Evolutionary conservation across 495 filamentous ascomycete species (phyloP), one percentile per base, ranked within the genome.

Genomic region (Hyaloscypha finlandica): DNA sequence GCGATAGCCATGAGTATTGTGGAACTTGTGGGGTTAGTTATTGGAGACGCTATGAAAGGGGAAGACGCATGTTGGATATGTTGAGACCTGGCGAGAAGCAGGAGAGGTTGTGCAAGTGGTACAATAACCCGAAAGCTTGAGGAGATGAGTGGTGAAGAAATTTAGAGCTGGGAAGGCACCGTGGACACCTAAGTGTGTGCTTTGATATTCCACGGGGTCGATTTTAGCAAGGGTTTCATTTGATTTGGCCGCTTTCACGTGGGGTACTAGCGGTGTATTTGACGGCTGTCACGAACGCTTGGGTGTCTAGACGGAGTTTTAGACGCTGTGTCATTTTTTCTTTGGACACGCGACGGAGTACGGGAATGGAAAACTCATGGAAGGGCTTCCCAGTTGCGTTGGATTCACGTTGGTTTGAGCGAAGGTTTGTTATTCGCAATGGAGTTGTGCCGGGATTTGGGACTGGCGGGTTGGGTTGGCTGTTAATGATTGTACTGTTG

Each of bases 61-160:
- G 68, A 8, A 53, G 68, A 6, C 61, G 53, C 20, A 57, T 48
- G 32, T 22, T 70, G 14, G 63, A 66, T 16, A 42, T 61, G 11
- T 5, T 8, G 4, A 32, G 62, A 16, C 51, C 61, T 19, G 66
- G 53, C 6, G 54, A 68, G 39, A 60, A 64, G 22, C 48, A 62
- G 39, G 55, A 37, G 54, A 55, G 58, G 29, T 33, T 69, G 48
- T 30, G 30, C 31, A 69, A 25, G n/a, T 65, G 67, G 68, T 70
- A 56, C 37, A 67, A 67, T 51, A 25, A 67, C 20, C 56, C 56
- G 20, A 37, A 56, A 56, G n/a, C 25, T 29, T 56, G 8, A 48
- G 16, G 4, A 12, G 16, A 19, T 48, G 42, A 48, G 4, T 12
- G 1, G 9, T 4, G 16, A 19, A 48, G 42, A 48, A 19, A 4